Percentiles rank a stretch among this genome's conserved stretches.
Conservation (phyloP, 305 asterid genomes). For the Solanum hybrid region DNA sequence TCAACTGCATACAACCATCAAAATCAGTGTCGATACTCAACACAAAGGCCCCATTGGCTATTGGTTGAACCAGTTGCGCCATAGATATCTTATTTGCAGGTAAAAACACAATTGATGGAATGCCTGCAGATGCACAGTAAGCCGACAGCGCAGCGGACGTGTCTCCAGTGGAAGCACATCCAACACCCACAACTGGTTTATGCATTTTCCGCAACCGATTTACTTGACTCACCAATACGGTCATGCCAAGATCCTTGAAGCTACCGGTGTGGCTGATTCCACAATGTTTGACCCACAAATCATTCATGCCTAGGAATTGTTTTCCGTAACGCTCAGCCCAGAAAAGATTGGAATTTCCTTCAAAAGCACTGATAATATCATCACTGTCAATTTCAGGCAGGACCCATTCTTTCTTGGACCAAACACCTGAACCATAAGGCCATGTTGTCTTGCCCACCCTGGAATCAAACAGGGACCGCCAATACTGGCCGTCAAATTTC, state of each 20-base stretch:
- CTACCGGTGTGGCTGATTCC: conserved; percentile 28
- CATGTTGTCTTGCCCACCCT: conserved; percentile 21
- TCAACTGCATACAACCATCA: conserved; percentile 27
- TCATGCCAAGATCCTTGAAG: conserved; percentile 27
- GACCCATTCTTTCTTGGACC: conserved; percentile 31
- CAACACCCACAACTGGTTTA: conserved; percentile 22
- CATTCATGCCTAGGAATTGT: conserved; percentile 22
- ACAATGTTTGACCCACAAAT: conserved; percentile 25
- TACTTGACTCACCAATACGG: conserved; percentile 28
- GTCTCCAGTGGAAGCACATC: conserved; percentile 28
- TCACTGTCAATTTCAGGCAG: conserved; percentile 18
- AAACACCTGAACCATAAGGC: conserved; percentile 24
- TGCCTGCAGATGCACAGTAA: conserved; percentile 22
- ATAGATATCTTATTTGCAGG: conserved; percentile 21
- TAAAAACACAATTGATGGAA: conserved; percentile 22
- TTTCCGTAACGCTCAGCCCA: conserved; percentile 28
- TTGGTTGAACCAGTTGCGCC: conserved; percentile 27
- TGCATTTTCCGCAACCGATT: conserved; percentile 19
- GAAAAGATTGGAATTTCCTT: conserved; percentile 25
- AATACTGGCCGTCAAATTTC: conserved; percentile 20
- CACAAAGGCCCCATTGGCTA: conserved; percentile 26
- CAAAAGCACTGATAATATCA: conserved; percentile 21
- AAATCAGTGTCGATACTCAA: conserved; percentile 24
- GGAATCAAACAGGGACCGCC: conserved; percentile 20
- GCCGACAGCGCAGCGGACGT: conserved; percentile 24